Percentiles rank a stretch among this genome's conserved stretches.
phyloP scores from a whole-genome alignment of 1,139 yeast species.

The Yamadazyma songkhlaensis region DNA sequence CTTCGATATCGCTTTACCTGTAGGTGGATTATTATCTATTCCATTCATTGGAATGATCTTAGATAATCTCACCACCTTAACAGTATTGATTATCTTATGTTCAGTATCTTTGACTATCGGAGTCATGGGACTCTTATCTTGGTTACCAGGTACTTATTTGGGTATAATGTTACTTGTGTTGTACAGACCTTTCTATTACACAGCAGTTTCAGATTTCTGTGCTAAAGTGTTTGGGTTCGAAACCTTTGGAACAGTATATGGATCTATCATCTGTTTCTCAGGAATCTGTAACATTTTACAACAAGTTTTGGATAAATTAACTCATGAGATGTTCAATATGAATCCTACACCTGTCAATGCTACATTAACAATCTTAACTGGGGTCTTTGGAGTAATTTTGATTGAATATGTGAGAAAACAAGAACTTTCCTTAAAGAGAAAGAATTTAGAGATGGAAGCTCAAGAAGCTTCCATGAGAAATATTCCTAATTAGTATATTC shows the following conservation, averaged over 20 bases:
- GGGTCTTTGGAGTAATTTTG: conserved; percentile 51
- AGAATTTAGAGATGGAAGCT: conserved; percentile 60
- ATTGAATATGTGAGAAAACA: conserved; percentile 54
- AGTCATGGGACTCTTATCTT: conserved; percentile 58
- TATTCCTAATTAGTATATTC: conserved; percentile 39
- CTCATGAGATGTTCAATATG: conserved; percentile 64
- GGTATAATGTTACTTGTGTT: conserved; percentile 75
- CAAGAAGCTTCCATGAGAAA: conserved; percentile 49
- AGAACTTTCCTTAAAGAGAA: conserved; percentile 47
- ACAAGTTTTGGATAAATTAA: conserved; percentile 62
- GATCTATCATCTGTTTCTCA: conserved; percentile 75
- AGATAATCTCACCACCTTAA: conserved; percentile 68
- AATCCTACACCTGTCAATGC: conserved; percentile 79
- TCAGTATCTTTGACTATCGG: conserved; percentile 61
- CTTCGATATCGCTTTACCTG: conserved; percentile 81
- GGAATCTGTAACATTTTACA: conserved; percentile 77
- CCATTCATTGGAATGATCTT: conserved; percentile 84
- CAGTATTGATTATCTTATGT: conserved; percentile 53
- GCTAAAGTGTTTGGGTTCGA: conserved; percentile 93
- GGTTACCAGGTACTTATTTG: conserved; percentile 49
- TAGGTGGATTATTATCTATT: conserved; percentile 81
- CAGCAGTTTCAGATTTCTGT: conserved; percentile 86
- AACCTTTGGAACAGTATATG: conserved; percentile 91
- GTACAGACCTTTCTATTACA: conserved; percentile 88
- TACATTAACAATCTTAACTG: conserved; percentile 50